Conservation (phyloP, 2,329 filamentous ascomycete genomes). For the Calonectria multiphialidica region DNA sequence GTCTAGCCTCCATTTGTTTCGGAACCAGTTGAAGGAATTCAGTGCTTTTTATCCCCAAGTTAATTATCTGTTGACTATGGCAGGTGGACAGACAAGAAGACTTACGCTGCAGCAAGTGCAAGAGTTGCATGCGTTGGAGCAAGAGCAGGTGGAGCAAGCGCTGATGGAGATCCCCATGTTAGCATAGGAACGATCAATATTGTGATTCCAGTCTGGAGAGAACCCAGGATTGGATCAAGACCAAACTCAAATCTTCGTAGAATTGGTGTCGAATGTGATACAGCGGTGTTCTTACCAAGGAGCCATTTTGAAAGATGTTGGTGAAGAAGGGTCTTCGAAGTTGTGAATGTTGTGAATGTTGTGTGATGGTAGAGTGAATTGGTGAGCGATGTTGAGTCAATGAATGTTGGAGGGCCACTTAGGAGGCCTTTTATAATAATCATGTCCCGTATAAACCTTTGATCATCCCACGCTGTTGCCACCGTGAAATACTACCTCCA, state of each 20-base stretch:
- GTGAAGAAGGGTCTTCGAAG: neutral
- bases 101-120: slow-evolving; percentile 5
- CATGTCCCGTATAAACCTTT: too few species aligned
- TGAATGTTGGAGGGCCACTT: neutral
- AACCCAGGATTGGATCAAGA: neutral
- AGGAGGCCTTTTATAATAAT: neutral
- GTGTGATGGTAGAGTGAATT: neutral
- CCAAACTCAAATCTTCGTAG: neutral
- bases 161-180: neutral
- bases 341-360: neutral
- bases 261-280: neutral
- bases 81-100: too few species aligned
- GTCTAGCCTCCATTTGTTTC: neutral
- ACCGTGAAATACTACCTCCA: neutral
- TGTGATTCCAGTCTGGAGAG: too few species aligned
- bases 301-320: neutral
- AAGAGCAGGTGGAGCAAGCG: neutral
- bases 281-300: neutral
- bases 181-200: neutral
- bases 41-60: neutral
- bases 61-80: neutral
- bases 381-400: neutral
- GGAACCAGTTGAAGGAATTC: neutral
- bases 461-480: neutral
- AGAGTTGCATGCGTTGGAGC: neutral